Base-by-base conservation (phyloP, 768 basidiomycete species). In the Boletus sp. region DNA sequence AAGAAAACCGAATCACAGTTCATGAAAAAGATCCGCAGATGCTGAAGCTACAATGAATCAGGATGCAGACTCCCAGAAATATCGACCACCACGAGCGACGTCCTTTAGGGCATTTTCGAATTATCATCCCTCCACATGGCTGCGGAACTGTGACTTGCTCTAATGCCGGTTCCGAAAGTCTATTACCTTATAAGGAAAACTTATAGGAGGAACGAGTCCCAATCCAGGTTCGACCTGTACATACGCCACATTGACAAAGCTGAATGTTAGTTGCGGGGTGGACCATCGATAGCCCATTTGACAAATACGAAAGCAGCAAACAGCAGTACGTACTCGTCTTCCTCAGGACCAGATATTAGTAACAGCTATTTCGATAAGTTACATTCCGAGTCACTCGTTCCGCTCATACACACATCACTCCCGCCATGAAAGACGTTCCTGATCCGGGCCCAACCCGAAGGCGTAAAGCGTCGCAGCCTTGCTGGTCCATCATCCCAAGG, bases 401-500 rank as follows among this genome's bases (percentile, higher is more conserved):
- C 13, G 15, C 23, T 55, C 46, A 67, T 42, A 67, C 49, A 40
- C 59, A 58, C 46, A 70, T 39, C 37, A 72, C 54, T 37, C 68
- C 68, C 23, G 51, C 56, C 64, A 70, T 70, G 42, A 64, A 34
- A 1, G 57, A 64, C 30, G 60, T 61, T 45, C 50, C 60, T 47
- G 66, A 52, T 27, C 47, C 61, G 5, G 56, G 45, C 5, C 64
- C 68, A 48, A 64, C 37, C 30, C 46, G 34, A 47, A 38, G 32
- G 5, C 56, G 58, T 11, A n/a, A 43, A 30, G 56, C 51, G 29
- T 56, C 58, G 11, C 39, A 51, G 14, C 41, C 35, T 4, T 51
- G 40, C 48, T 68, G 61, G 39, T 60, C 68, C 32, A 60, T 52
- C 69, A 70, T 70, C 7, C 69, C 69, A 13, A 70, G 64, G 27